Percentiles rank a stretch among this genome's conserved stretches.
These are phyloP conservation scores for Sicyos baderoa DNA, from an alignment of 306 rosid genomes.

Conservation along the genomic window DNA sequence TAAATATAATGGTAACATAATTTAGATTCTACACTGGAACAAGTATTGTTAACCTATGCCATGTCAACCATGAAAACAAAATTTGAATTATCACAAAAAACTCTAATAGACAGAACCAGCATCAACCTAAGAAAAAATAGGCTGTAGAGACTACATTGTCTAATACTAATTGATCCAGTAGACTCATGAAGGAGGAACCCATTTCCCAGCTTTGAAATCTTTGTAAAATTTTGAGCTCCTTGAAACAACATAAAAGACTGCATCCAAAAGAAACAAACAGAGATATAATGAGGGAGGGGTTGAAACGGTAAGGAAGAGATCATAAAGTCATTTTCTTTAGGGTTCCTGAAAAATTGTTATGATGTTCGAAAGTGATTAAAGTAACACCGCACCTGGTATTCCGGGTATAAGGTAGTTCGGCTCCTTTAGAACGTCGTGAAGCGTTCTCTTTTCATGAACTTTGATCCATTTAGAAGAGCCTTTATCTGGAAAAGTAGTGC, in stretches of 20 bases:
- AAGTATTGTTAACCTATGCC: not conserved
- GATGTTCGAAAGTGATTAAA: not conserved
- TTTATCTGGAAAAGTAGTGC: constrained; percentile 28
- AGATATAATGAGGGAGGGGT: not conserved
- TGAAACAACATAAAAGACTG: constrained; percentile 84
- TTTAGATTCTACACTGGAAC: not conserved
- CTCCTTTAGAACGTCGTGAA: constrained; percentile 50
- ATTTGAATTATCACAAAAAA: not conserved
- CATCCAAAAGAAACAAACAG: constrained; percentile 18
- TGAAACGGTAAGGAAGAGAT: not conserved
- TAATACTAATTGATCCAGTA: not conserved
- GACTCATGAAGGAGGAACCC: constrained; percentile 56
- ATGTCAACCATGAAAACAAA: not conserved
- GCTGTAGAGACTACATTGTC: not conserved
- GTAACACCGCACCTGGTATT: constrained; percentile 55
- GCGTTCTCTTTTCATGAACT: constrained; percentile 60
- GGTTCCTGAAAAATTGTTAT: not conserved
- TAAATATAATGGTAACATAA: not conserved
- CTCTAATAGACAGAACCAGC: not conserved
- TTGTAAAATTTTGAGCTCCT: constrained; percentile 59
- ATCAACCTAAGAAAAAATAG: not conserved
- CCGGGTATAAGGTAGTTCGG: constrained; percentile 53
- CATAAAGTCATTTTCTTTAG: not conserved
- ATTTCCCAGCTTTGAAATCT: constrained; percentile 74
- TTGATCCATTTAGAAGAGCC: constrained; percentile 61